Conservation (phyloP, 2,329 filamentous ascomycete genomes). For the Sporothrix globosa region DNA sequence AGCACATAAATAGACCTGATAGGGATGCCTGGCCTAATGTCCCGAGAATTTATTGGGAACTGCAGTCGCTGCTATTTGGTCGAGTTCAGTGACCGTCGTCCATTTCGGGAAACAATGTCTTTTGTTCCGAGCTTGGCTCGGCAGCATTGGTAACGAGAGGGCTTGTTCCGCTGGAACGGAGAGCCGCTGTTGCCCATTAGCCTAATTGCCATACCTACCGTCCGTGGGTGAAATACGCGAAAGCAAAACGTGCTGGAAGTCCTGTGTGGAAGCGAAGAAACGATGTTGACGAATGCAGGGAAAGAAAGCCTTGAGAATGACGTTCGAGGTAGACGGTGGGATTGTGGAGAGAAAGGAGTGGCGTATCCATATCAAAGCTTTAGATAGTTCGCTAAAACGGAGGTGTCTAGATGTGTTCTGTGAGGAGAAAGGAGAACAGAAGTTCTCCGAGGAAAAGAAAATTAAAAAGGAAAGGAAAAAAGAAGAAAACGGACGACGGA, state of each 20-base stretch:
- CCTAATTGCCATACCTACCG: slow-evolving; percentile 5
- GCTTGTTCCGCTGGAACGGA: slow-evolving; percentile 16
- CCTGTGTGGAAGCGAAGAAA: neutral
- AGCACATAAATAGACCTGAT: neutral
- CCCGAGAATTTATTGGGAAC: neutral
- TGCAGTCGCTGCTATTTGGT: neutral
- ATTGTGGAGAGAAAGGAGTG: too few species aligned
- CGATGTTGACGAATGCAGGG: neutral
- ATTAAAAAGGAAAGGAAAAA: too few species aligned
- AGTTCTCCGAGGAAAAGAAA: too few species aligned
- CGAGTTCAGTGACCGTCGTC: neutral
- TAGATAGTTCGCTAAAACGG: too few species aligned
- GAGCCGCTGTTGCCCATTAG: slow-evolving; percentile 24
- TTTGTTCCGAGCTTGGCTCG: slow-evolving; percentile 23
- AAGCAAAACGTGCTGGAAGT: neutral
- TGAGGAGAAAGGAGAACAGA: too few species aligned
- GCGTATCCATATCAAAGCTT: too few species aligned
- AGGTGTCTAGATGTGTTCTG: too few species aligned
- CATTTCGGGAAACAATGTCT: slow-evolving; percentile 13
- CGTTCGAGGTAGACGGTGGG: too few species aligned
- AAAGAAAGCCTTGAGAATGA: neutral
- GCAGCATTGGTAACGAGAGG: slow-evolving; percentile 8
- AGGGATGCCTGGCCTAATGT: neutral
- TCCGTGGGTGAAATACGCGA: neutral
- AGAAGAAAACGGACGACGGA: neutral